phyloP scores from a whole-genome alignment of 768 basidiomycete species.

The Mycena haematopus region DNA sequence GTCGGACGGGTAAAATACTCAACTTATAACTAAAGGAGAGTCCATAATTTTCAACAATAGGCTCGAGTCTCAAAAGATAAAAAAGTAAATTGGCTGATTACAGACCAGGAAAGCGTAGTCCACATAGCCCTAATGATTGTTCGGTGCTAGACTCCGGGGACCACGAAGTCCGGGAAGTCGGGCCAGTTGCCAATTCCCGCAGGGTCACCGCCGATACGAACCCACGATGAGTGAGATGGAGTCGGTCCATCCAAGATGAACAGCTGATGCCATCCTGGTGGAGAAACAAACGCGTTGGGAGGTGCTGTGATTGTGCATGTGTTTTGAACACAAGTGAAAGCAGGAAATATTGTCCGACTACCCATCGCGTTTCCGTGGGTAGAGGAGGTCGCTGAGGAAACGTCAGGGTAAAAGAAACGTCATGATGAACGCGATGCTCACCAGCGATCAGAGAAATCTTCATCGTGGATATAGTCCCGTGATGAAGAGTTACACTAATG shows the following conservation, averaged over 20 bases:
- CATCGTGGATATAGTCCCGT: slow-evolving; percentile 53
- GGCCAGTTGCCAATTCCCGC: slow-evolving; percentile 58
- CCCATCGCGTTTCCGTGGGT: slow-evolving; percentile 55
- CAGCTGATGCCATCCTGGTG: slow-evolving; percentile 62
- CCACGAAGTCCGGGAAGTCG: slow-evolving; percentile 25
- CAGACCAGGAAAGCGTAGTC: no score
- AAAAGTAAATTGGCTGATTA: background rate
- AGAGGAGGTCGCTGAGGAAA: background rate
- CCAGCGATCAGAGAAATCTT: slow-evolving; percentile 70
- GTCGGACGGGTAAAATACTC: no score
- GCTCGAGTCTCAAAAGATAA: no score
- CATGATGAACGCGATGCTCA: slow-evolving; percentile 36
- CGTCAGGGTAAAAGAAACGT: background rate
- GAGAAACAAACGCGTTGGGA: slow-evolving; percentile 52
- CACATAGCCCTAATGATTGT: no score
- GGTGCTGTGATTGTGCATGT: slow-evolving; percentile 64
- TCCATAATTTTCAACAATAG: no score
- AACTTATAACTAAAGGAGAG: no score
- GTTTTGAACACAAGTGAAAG: slow-evolving; percentile 56
- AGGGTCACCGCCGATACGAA: slow-evolving; percentile 64
- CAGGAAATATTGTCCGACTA: slow-evolving; percentile 55
- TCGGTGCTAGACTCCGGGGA: no score
- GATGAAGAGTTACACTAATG: slow-evolving; percentile 55
- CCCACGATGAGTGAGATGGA: slow-evolving; percentile 56
- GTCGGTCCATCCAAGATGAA: slow-evolving; percentile 64